phyloP scores from a whole-genome alignment of 208 protist species.

The Acanthamoeba lenticulata region DNA sequence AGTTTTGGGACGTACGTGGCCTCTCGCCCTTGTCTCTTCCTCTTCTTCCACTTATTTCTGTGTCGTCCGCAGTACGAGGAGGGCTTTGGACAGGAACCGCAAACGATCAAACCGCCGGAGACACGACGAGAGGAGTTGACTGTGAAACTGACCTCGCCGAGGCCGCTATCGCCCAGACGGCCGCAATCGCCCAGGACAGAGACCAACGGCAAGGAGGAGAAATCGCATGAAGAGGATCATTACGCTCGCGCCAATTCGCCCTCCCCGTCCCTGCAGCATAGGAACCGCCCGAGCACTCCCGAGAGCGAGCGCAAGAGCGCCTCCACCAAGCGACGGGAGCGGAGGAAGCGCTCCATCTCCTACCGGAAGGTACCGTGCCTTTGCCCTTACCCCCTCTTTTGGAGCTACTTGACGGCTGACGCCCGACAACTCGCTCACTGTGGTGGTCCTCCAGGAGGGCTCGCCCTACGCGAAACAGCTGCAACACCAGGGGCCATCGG shows the following conservation, averaged over 20 bases:
- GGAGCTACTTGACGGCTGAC: no score
- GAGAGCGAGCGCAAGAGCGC: neutral
- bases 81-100: neutral
- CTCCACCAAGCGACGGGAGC: neutral
- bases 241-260: no score
- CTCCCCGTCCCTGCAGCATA: neutral
- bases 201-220: no score
- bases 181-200: no score
- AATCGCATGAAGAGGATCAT: no score
- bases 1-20: conserved; percentile 25
- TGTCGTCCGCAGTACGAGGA: neutral
- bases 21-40: neutral
- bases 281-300: neutral
- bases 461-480: no score
- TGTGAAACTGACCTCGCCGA: no score
- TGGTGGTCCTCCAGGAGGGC: no score
- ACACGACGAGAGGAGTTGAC: neutral
- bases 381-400: neutral
- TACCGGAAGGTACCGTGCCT: neutral
- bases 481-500: no score
- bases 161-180: no score
- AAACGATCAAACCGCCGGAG: neutral
- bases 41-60: neutral
- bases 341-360: neutral
- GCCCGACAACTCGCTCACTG: no score